These are phyloP conservation scores for Sugiyamaella qingdaonensis DNA, from an alignment of 805 yeast species.

Conservation along the genomic window DNA sequence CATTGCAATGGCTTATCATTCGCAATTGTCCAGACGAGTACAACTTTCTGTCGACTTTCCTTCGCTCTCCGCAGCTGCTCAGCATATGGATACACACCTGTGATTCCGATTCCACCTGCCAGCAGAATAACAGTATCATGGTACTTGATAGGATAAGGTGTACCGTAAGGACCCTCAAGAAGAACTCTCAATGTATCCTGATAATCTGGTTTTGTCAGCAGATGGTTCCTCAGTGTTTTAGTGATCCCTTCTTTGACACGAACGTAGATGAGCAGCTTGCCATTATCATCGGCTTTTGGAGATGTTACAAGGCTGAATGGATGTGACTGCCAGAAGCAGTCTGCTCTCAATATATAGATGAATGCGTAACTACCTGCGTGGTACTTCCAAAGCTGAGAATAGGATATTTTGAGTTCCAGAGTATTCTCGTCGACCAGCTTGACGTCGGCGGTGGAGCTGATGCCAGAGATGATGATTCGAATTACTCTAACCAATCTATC, in stretches of 20 bases:
- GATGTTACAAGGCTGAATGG: constrained; percentile 52
- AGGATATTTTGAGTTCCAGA: constrained; percentile 25
- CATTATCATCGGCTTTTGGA: constrained; percentile 15
- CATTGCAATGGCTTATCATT: constrained; percentile 47
- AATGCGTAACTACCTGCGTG: constrained; percentile 55
- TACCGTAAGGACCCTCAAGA: constrained; percentile 65
- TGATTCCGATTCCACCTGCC: constrained; percentile 62
- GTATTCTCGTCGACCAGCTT: constrained; percentile 8
- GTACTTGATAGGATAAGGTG: constrained; percentile 36
- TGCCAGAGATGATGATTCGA: constrained; percentile 55
- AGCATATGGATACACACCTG: constrained; percentile 48
- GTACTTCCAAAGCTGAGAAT: constrained; percentile 44
- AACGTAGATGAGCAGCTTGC: constrained; percentile 15
- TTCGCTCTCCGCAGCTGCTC: constrained; percentile 5
- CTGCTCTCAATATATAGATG: constrained; percentile 50
- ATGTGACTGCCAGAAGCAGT: constrained; percentile 65
- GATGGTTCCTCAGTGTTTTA: constrained; percentile 5
- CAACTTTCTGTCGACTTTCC: constrained; percentile 22
- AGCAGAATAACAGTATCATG: constrained; percentile 40
- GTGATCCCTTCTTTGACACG: constrained; percentile 22
- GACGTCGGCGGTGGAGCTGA: constrained; percentile 27
- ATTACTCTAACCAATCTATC: constrained; percentile 57
- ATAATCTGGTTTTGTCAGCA: background rate
- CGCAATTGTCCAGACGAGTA: constrained; percentile 60
- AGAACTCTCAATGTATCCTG: constrained; percentile 29